Evolutionary conservation across 495 filamentous ascomycete species (phyloP).

Genomic region (Xylaria nigripes): DNA sequence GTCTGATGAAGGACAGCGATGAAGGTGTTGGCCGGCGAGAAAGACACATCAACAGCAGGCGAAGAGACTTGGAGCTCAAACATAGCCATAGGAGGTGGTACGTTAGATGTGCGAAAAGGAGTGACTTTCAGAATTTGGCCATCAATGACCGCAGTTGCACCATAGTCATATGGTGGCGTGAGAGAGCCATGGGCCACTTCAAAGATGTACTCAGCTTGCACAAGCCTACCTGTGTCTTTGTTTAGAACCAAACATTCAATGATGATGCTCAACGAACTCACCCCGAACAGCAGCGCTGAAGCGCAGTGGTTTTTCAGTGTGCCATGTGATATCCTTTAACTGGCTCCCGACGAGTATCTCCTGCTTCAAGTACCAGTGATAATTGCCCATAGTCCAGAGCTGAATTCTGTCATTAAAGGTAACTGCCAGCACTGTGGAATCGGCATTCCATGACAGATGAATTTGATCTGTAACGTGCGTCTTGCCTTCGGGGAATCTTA

Average conservation of each 20-base stretch:
- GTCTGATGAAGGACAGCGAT: conserved; percentile 64
- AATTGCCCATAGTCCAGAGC: conserved; percentile 96
- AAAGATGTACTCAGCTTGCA: conserved; percentile 61
- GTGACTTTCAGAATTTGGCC: conserved; percentile 76
- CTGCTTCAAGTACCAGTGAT: conserved; percentile 98
- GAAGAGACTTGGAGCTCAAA: conserved; percentile 58
- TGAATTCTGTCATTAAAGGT: conserved; percentile 67
- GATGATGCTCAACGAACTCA: conserved; percentile 18
- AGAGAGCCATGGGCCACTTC: conserved; percentile 60
- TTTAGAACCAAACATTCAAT: neutral
- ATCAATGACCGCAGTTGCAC: conserved; percentile 80
- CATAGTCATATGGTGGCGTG: conserved; percentile 65
- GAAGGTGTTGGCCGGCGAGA: conserved; percentile 54
- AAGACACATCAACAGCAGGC: conserved; percentile 64
- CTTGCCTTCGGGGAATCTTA: conserved; percentile 53
- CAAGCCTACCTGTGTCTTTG: conserved; percentile 26
- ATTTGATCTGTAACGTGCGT: conserved; percentile 51
- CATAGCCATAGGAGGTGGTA: conserved; percentile 88
- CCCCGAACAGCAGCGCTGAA: conserved; percentile 44
- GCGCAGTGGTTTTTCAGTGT: conserved; percentile 71
- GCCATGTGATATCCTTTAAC: conserved; percentile 55
- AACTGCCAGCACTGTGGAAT: conserved; percentile 85
- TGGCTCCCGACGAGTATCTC: conserved; percentile 45
- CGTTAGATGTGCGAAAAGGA: conserved; percentile 70
- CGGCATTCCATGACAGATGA: conserved; percentile 73